phyloP scores from a whole-genome alignment of 352 stramenopile species.

The Pythium myriotylum region DNA sequence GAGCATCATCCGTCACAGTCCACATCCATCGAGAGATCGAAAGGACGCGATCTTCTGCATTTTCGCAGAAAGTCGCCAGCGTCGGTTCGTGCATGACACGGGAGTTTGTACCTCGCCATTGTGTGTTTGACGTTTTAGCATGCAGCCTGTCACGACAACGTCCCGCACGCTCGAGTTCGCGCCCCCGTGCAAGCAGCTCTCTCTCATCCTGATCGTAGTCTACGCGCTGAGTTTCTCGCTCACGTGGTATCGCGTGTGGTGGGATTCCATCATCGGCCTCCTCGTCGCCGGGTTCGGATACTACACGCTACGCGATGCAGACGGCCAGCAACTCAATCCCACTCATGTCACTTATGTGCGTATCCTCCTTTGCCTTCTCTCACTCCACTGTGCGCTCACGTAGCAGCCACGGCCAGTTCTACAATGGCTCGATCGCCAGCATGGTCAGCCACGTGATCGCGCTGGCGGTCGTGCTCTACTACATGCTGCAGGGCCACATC shows the following conservation, averaged over 20 bases:
- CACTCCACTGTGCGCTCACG: slow-evolving; percentile 3
- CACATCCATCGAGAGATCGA: not conserved
- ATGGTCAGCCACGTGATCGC: slow-evolving; percentile 65
- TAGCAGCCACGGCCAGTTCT: slow-evolving; percentile 37
- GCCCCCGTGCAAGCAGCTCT: slow-evolving; percentile 59
- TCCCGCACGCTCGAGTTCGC: slow-evolving; percentile 73
- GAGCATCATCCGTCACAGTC: not conserved
- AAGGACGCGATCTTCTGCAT: slow-evolving; percentile 1
- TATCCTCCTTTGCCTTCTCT: not conserved
- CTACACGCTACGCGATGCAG: slow-evolving; percentile 53
- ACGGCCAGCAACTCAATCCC: slow-evolving; percentile 45
- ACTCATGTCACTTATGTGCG: slow-evolving; percentile 33
- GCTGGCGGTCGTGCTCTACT: slow-evolving; percentile 56
- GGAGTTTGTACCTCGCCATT: too few relatives aligned
- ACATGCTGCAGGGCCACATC: slow-evolving; percentile 56
- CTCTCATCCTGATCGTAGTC: slow-evolving; percentile 49
- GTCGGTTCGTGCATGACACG: slow-evolving; percentile 2
- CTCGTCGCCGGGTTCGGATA: slow-evolving; percentile 52
- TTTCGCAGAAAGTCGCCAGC: slow-evolving; percentile 12
- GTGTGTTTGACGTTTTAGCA: not conserved
- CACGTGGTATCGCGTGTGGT: slow-evolving; percentile 85
- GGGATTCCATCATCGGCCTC: slow-evolving; percentile 71
- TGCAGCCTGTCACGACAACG: slow-evolving; percentile 21
- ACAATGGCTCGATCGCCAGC: slow-evolving; percentile 54
- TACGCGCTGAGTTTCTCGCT: slow-evolving; percentile 67